Evolutionary conservation across 2,329 filamentous ascomycete genomes (phyloP), one percentile per base, ranked within the genome.

Genomic region (Pestalotiopsis fici): DNA sequence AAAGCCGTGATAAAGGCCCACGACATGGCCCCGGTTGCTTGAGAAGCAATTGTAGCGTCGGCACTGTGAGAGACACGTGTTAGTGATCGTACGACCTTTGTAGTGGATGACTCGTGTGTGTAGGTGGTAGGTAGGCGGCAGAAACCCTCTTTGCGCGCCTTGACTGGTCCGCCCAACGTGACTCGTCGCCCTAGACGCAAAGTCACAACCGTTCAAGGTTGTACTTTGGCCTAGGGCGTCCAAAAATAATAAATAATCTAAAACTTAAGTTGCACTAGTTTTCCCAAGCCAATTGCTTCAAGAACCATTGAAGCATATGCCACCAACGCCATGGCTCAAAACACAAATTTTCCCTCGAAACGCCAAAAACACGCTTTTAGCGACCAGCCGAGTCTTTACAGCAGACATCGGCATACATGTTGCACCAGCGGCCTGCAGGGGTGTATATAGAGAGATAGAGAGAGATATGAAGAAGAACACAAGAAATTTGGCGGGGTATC

Each of bases 11-110:
- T 96, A 79, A 99, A 99, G 2, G 96, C 96, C 90, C 93, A 98
- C 3, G 94, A 97, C 96, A 99, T 98, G 79, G 96, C 96, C 66
- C 96, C 96, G 0, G 96, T 99, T 39, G 96, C 95, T 82, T 98
- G 88, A 66, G 93, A 90, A 56, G 87, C 89, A 72, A 98, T 98
- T 31, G 90, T 93, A 13, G 96, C 95, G 79, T 99, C 96, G 81
- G 94, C 93, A 68, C 94, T 97, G 73, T 66, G 15, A 50, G 15
- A 50, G 66, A 62, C 13, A 25, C 13, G 31, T 18, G 65, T 67
- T 60, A 68, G 65, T 39, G 27, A 55, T 64, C 47, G 61, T 64
- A 64, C 47, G 47, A 64, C n/a, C 18, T 21, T 15, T 1, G n/a
- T 23, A 23, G 12, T 64, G 18, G 39, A 28, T 64, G 57, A 35